Evolutionary conservation across 2,329 filamentous ascomycete species (phyloP), one percentile per base, ranked within the genome.

Genomic region (Penicillium sp.): DNA sequence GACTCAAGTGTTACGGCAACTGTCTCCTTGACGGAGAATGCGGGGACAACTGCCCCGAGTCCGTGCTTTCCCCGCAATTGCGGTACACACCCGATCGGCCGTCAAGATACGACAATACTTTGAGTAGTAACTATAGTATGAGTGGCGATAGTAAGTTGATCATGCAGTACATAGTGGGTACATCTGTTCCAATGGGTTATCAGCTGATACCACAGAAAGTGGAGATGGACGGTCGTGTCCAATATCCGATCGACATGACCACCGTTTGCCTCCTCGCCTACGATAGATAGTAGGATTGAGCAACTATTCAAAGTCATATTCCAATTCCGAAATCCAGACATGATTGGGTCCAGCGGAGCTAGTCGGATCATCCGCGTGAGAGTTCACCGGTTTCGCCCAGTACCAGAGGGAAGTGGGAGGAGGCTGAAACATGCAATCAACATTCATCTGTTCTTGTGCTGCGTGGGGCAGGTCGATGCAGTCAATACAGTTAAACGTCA

Each of bases 31-130:
- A 37, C 19, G 45, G 26, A 37, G 25, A 60, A 58, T 62, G 62
- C 59, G 62, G 62, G 61, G 62, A 56, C 51, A 55, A 42, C 40
- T 19, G 51, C 25, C 52, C 53, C 54, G 48, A 30, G 60, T 61
- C 61, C 46, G 60, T 69, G 65, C 67, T 69, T 72, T 67, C 70
- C 70, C 71, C 71, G 68, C 70, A 48, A 72, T 63, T 35, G 10
- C 3, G 52, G 45, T 43, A 60, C 19, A 22, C 19, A 22, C 59
- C 30, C 45, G 30, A 19, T 22, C 40, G 40, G 40, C 19, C 22
- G 16, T 8, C 30, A 33, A 42, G 40, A 42, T 10, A 42, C 14
- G n/a, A 40, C 8, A 19, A 33, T 33, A 33, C 30, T 33, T 33
- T 33, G 19, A 22, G 19, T 22, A 22, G 19, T 22, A 22, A 22